Evolutionary conservation across 2,329 filamentous ascomycete species (phyloP), one percentile per base, ranked within the genome.

Genomic region (Xylaria sp.): DNA sequence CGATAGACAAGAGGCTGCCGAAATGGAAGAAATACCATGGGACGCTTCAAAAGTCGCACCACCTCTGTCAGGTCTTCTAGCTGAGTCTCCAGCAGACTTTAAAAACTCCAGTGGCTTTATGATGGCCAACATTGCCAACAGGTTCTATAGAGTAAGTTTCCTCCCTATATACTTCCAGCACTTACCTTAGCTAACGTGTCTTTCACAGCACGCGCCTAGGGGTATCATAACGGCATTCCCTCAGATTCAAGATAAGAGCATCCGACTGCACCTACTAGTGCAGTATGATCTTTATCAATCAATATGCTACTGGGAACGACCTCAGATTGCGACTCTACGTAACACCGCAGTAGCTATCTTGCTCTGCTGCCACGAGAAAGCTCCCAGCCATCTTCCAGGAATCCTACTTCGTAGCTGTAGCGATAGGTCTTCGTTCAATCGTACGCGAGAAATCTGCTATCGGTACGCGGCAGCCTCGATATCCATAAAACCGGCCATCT

Each of bases 21-120:
- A 54, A 60, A 4, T 65, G 13, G 57, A 65, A 9, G 57, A 65
- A 9, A 60, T 65, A 60, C 47, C 55, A 25, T 65, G 63, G 63
- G 63, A 60, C 6, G 50, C 37, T 35, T 47, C 37, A 16, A 60
- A 60, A 47, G 25, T 51, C 18, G 29, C 51, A n/a, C 42, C 40
- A 29, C 51, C 59, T 21, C 51, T 63, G 10, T 59, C 42, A 6
- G 65, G 65, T n/a, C 42, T 66, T 10, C 59, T 66, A 2, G 65
- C 65, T 2, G 51, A 57, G 42, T 63, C 65, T 27, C 65, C 65
- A 1, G 9, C n/a, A 1, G 65, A 66, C 47, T 66, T 66, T 51
- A 66, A 62, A 25, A 23, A 51, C 12, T 66, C 65, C 2, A 59
- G 65, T 23, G 51, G 65, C 12, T 63, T 66, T 13, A 58, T 40